phyloP scores from a whole-genome alignment of 2,329 filamentous ascomycete species.

The Ophiostoma himal-ulmi region DNA sequence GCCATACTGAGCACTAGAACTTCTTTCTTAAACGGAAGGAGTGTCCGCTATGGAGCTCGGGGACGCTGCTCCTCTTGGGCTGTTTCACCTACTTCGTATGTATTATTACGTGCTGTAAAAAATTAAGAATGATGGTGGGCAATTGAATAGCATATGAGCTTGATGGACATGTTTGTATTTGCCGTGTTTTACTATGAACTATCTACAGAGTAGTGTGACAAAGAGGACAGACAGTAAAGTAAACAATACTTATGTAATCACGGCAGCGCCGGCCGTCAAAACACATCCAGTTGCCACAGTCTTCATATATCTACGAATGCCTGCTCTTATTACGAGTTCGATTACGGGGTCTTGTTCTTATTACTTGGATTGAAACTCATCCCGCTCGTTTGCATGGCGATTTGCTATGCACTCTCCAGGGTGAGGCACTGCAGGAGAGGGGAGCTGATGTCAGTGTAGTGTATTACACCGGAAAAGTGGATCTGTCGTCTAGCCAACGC shows the following conservation, averaged over 20 bases:
- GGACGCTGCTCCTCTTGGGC: no score
- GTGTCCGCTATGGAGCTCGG: no score
- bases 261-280: no score
- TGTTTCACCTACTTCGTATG: no score
- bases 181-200: background rate
- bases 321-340: constrained; percentile 1
- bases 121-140: no score
- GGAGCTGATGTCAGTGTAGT: background rate
- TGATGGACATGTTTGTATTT: background rate
- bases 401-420: background rate
- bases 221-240: background rate
- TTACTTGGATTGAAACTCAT: background rate
- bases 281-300: background rate
- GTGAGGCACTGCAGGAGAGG: background rate
- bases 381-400: background rate
- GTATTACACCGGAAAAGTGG: constrained; percentile 7
- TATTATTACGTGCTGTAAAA: no score
- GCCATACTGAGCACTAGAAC: background rate
- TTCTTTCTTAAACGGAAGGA: no score
- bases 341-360: background rate
- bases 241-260: background rate
- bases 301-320: background rate
- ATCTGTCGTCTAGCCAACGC: constrained; percentile 24
- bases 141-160: no score
- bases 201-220: no score